Evolutionary conservation across 371 early-diverging fungal genomes (phyloP).

Genomic region (Apophysomyces variabilis): DNA sequence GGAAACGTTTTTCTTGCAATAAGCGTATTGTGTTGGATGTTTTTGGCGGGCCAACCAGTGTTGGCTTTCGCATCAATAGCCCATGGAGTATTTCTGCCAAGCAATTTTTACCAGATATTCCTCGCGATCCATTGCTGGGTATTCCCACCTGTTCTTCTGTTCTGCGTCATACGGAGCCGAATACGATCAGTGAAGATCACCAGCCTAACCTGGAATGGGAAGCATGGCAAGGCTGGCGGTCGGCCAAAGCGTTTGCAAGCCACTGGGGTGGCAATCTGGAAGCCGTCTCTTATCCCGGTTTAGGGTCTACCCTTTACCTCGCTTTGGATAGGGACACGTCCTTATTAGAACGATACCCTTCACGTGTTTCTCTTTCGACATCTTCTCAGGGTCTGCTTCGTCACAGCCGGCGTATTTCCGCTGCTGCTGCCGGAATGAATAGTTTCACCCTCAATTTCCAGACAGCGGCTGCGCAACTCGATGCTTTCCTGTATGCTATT

Average conservation of each 20-base stretch:
- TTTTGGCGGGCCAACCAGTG: constrained; percentile 35
- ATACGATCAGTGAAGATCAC: constrained; percentile 38
- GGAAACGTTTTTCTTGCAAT: background rate
- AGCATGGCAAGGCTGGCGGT: constrained; percentile 27
- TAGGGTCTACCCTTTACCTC: constrained; percentile 73
- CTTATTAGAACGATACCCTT: constrained; percentile 51
- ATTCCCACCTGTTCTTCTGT: constrained; percentile 49
- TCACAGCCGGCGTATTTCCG: constrained; percentile 30
- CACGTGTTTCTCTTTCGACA: constrained; percentile 17
- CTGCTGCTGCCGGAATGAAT: constrained; percentile 13
- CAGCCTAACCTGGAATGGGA: constrained; percentile 29
- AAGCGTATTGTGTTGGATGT: constrained; percentile 38
- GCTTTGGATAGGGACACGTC: constrained; percentile 61
- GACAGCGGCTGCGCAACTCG: constrained; percentile 22
- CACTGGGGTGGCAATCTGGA: constrained; percentile 78
- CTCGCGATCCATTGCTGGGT: constrained; percentile 27
- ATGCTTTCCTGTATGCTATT: constrained; percentile 23
- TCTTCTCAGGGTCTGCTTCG: constrained; percentile 32
- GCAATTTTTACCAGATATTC: constrained; percentile 30
- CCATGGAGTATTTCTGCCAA: constrained; percentile 17
- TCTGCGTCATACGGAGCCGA: constrained; percentile 51
- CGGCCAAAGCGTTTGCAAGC: constrained; percentile 47
- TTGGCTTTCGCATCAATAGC: constrained; percentile 27
- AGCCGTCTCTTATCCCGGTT: constrained; percentile 68
- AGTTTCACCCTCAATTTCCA: constrained; percentile 18